These are phyloP conservation scores for Neonectria sp. DNA, from an alignment of 2,329 filamentous ascomycete genomes.

Conservation along the genomic window DNA sequence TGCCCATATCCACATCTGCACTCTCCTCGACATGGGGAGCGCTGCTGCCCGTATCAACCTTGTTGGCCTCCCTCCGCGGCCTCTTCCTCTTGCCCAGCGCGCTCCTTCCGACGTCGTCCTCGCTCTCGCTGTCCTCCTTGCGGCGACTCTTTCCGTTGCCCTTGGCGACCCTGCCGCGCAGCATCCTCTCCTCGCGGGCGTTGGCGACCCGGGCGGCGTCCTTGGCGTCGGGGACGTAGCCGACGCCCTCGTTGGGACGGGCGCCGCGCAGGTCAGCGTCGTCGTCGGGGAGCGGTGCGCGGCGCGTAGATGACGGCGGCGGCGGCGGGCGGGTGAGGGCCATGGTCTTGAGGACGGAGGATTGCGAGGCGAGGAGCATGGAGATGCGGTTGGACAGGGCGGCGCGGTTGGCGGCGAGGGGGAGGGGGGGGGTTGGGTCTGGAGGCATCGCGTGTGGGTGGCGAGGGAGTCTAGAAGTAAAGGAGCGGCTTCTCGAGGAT, in stretches of 20 bases:
- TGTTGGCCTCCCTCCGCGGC: slow-evolving; percentile 37
- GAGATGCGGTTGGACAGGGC: slow-evolving; percentile 60
- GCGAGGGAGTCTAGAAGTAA: not conserved
- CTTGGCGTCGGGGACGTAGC: slow-evolving; percentile 52
- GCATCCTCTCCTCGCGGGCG: slow-evolving; percentile 47
- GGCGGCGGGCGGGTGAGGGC: slow-evolving; percentile 41
- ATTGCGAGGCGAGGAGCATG: slow-evolving; percentile 55
- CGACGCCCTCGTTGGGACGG: slow-evolving; percentile 58
- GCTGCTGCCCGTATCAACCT: not conserved
- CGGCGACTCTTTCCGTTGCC: slow-evolving; percentile 28
- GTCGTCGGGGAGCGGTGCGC: slow-evolving; percentile 34
- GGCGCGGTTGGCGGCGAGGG: slow-evolving; percentile 56
- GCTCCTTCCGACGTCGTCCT: slow-evolving; percentile 55
- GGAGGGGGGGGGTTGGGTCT: slow-evolving; percentile 48
- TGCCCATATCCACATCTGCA: slow-evolving; percentile 35
- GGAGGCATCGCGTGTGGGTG: slow-evolving; percentile 38
- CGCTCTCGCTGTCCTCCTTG: slow-evolving; percentile 52
- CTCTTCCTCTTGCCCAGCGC: slow-evolving; percentile 57
- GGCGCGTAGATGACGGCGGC: slow-evolving; percentile 8
- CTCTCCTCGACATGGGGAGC: not conserved
- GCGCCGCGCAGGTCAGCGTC: slow-evolving; percentile 46
- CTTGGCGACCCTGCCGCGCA: slow-evolving; percentile 50
- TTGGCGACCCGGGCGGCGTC: slow-evolving; percentile 42
- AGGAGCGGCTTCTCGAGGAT: not conserved
- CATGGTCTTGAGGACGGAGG: slow-evolving; percentile 52